A percentile compares a stretch with the other conserved stretches of the same genome.
These are phyloP conservation scores for Rhododendron henanense DNA, from an alignment of 148 eudicot species.

Conservation along the genomic window DNA sequence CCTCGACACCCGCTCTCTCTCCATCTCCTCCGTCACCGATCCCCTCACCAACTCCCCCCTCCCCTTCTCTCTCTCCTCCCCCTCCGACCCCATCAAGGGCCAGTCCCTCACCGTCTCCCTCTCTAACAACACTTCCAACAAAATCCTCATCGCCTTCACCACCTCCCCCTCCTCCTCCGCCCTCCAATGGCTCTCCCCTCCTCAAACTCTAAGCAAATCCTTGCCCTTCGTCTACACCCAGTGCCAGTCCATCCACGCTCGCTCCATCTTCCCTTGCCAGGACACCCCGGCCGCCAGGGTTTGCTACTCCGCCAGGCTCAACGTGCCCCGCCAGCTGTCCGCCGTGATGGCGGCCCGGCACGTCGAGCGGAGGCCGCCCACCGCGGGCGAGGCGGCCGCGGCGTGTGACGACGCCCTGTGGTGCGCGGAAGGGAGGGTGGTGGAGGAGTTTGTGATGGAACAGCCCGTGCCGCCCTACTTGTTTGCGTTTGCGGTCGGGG, in stretches of 20 bases:
- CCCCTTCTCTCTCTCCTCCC: slow-evolving; percentile 44
- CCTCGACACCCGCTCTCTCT: slow-evolving; percentile 56
- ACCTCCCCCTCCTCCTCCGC: slow-evolving; percentile 47
- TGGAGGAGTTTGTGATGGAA: slow-evolving; percentile 96
- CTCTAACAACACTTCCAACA: slow-evolving; percentile 31
- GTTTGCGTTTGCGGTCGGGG: slow-evolving; percentile 98
- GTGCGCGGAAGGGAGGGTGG: slow-evolving; percentile 83
- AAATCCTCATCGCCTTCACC: slow-evolving; percentile 16
- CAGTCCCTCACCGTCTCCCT: slow-evolving; percentile 30
- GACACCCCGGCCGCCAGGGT: slow-evolving; percentile 90
- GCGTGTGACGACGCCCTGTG: slow-evolving; percentile 69
- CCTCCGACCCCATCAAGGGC: slow-evolving; percentile 36
- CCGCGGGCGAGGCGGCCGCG: slow-evolving; percentile 54
- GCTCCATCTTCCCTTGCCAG: slow-evolving; percentile 87
- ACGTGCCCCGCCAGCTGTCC: slow-evolving; percentile 54
- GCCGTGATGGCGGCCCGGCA: slow-evolving; percentile 90
- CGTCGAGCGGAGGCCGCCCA: slow-evolving; percentile 55
- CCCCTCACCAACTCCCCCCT: slow-evolving; percentile 28
- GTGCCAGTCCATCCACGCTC: slow-evolving; percentile 87
- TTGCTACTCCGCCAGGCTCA: slow-evolving; percentile 49
- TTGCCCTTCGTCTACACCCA: slow-evolving; percentile 84
- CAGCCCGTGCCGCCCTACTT: slow-evolving; percentile 90
- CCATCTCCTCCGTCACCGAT: slow-evolving; percentile 32
- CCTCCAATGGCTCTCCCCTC: slow-evolving; percentile 83
- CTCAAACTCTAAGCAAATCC: slow-evolving; percentile 67